Percentiles rank a stretch among this genome's conserved stretches.
Evolutionary conservation across 1,139 yeast species (phyloP).

Genomic region (Chernovozyma aurita): DNA sequence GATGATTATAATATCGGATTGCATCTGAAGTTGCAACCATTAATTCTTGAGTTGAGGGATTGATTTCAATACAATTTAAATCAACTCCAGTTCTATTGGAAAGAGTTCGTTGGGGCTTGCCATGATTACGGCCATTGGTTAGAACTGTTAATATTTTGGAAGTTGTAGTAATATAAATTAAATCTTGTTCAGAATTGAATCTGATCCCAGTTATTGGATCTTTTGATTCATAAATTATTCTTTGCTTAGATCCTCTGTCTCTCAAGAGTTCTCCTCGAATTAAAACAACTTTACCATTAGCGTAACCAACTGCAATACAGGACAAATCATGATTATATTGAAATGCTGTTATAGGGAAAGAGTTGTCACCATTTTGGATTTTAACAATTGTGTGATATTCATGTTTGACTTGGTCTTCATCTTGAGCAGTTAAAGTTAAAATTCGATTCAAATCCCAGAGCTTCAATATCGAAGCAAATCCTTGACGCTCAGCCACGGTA

Average conservation of each 20-base stretch:
- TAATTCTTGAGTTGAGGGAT: constrained; percentile 30
- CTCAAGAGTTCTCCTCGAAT: constrained; percentile 83
- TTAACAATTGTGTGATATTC: constrained; percentile 32
- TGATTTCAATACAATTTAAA: constrained; percentile 57
- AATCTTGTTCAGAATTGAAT: constrained; percentile 43
- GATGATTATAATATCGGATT: constrained; percentile 50
- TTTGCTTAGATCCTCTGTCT: constrained; percentile 87
- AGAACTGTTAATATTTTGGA: constrained; percentile 67
- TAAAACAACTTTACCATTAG: constrained; percentile 79
- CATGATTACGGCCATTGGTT: constrained; percentile 74
- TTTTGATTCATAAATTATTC: constrained; percentile 63
- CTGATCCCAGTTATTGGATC: constrained; percentile 82
- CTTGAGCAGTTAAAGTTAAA: constrained; percentile 18
- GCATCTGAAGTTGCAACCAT: constrained; percentile 53
- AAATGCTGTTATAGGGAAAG: constrained; percentile 70
- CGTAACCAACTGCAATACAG: constrained; percentile 76
- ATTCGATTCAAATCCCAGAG: constrained; percentile 67
- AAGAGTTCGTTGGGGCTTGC: constrained; percentile 58
- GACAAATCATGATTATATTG: constrained; percentile 53
- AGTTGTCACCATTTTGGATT: constrained; percentile 52
- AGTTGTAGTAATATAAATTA: constrained; percentile 63
- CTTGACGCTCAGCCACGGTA: constrained; percentile 72
- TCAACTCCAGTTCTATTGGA: constrained; percentile 68
- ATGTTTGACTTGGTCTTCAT: constrained; percentile 31
- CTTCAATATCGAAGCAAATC: constrained; percentile 61